Evolutionary conservation across 352 stramenopile genomes (phyloP).

Genomic region (Phytophthora colocasiae): DNA sequence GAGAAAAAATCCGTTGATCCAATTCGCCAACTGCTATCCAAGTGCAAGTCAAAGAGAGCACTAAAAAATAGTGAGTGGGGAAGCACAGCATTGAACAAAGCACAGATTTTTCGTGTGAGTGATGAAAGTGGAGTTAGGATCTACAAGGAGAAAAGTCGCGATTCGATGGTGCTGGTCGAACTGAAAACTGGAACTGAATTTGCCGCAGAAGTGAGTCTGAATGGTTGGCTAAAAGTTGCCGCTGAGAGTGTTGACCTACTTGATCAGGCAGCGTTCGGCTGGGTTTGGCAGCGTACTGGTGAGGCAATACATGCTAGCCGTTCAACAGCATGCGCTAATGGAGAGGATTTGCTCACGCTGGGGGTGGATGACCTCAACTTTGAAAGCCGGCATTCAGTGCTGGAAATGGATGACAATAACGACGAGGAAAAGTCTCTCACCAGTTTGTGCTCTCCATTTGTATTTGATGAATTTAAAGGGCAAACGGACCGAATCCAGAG

Average conservation of each 20-base stretch:
- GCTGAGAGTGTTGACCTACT: slow-evolving; percentile 8
- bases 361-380: slow-evolving; percentile 61
- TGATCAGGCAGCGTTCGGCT: slow-evolving; percentile 28
- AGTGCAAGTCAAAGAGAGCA: not conserved
- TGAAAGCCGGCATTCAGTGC: slow-evolving; percentile 38
- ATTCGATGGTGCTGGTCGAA: slow-evolving; percentile 21
- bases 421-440: slow-evolving; percentile 57
- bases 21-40: slow-evolving; percentile 40
- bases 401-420: slow-evolving; percentile 74
- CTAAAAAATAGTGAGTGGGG: slow-evolving; percentile 2
- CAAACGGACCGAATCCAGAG: slow-evolving; percentile 67
- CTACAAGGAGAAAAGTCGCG: slow-evolving; percentile 28
- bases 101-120: slow-evolving; percentile 41
- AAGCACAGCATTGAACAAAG: slow-evolving; percentile 8
- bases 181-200: slow-evolving; percentile 39
- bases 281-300: slow-evolving; percentile 51
- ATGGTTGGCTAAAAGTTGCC: slow-evolving; percentile 48
- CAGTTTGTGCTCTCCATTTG: slow-evolving; percentile 74
- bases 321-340: slow-evolving; percentile 20
- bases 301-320: slow-evolving; percentile 46
- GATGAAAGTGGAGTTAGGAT: slow-evolving; percentile 32
- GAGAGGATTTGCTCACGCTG: slow-evolving; percentile 69
- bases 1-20: slow-evolving; percentile 26
- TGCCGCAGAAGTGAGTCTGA: slow-evolving; percentile 6
- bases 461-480: slow-evolving; percentile 66